These are phyloP conservation scores for Arthrobotrys sphaeroides DNA, from an alignment of 2,329 filamentous ascomycete genomes.

Conservation along the genomic window DNA sequence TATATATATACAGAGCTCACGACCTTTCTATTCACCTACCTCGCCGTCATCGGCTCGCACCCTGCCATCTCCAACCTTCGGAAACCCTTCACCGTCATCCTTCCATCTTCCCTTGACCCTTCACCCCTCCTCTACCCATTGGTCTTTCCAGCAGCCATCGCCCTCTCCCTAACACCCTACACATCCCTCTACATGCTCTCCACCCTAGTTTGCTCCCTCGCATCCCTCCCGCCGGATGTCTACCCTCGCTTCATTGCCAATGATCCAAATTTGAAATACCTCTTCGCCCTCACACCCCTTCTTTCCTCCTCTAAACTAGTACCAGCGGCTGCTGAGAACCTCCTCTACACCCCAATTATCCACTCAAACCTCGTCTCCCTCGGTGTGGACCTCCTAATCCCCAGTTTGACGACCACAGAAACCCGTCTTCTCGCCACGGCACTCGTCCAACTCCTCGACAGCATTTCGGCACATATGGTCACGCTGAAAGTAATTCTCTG, in stretches of 20 bases:
- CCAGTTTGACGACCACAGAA: conserved; percentile 67
- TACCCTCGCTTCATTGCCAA: conserved; percentile 54
- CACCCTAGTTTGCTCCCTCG: conserved; percentile 55
- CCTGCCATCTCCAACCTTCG: conserved; percentile 41
- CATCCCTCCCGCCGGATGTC: conserved; percentile 55
- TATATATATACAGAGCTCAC: conserved; percentile 1
- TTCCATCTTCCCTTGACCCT: conserved; percentile 57
- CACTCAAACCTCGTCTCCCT: conserved; percentile 55
- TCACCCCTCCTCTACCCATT: conserved; percentile 57
- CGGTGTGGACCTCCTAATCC: conserved; percentile 55
- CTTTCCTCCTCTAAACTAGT: conserved; percentile 39
- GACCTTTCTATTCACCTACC: conserved; percentile 43
- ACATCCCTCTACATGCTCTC: conserved; percentile 55
- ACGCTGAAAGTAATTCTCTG: conserved; percentile 87
- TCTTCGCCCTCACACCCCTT: conserved; percentile 55
- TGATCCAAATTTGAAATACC: conserved; percentile 56
- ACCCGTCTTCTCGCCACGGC: conserved; percentile 84
- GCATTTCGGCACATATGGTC: conserved; percentile 80
- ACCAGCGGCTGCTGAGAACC: conserved; percentile 33
- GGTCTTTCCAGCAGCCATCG: conserved; percentile 56
- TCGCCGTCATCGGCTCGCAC: conserved; percentile 39
- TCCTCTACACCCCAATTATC: conserved; percentile 56
- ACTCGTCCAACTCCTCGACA: conserved; percentile 82
- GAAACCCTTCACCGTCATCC: conserved; percentile 54
- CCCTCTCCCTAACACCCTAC: conserved; percentile 55